Conservation (phyloP, 768 basidiomycete genomes). For the Piloderma croceum region DNA sequence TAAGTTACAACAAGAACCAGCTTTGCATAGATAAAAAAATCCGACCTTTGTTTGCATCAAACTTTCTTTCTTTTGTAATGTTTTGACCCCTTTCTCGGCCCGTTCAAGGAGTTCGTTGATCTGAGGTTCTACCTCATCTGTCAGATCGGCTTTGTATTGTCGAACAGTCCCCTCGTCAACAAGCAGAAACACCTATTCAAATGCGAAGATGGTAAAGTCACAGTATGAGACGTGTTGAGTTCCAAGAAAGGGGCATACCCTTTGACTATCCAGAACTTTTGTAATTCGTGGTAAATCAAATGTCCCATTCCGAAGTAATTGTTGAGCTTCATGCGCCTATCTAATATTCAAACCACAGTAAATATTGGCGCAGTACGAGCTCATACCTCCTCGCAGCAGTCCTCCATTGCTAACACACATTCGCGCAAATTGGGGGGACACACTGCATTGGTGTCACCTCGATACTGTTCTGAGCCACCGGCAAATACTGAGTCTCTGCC, state of each 20-base stretch:
- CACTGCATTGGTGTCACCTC: slow-evolving; percentile 55
- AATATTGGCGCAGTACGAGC: background rate
- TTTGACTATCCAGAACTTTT: slow-evolving; percentile 60
- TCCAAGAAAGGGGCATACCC: slow-evolving; percentile 34
- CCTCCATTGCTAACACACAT: slow-evolving; percentile 73
- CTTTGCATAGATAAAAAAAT: background rate
- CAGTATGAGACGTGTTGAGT: background rate
- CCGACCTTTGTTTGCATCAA: slow-evolving; percentile 60
- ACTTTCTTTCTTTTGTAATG: slow-evolving; percentile 57
- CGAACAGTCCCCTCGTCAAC: slow-evolving; percentile 68
- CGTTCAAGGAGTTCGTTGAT: slow-evolving; percentile 69
- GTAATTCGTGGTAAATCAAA: slow-evolving; percentile 67
- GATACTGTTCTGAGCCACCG: slow-evolving; percentile 59
- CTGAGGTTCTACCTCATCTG: slow-evolving; percentile 77
- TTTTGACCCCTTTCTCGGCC: slow-evolving; percentile 62
- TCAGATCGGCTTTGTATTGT: slow-evolving; percentile 68
- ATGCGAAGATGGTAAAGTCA: background rate
- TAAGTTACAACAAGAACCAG: background rate
- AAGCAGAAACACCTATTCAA: slow-evolving; percentile 61
- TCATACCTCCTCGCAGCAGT: slow-evolving; percentile 71
- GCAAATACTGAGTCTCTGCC: slow-evolving; percentile 66
- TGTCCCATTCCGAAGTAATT: slow-evolving; percentile 63
- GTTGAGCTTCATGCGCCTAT: slow-evolving; percentile 65
- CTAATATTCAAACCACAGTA: background rate
- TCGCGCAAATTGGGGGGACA: slow-evolving; percentile 71